Evolutionary conservation across 1,139 yeast species (phyloP).

Genomic region (Taphrina sp.): DNA sequence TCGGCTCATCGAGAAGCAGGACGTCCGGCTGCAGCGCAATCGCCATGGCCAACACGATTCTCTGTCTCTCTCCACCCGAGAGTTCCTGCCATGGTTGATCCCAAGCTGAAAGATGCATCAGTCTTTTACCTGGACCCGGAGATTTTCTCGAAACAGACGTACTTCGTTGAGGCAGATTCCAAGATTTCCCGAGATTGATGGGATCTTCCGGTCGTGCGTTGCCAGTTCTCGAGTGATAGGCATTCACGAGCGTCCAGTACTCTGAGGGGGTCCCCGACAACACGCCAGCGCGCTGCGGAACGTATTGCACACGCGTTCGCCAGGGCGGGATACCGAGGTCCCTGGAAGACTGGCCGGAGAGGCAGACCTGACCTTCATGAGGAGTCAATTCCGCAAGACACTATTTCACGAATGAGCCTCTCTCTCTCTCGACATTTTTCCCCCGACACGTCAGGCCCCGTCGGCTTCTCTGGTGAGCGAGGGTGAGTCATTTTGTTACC

Average conservation of each 20-base stretch:
- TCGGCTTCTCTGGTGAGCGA: too few relatives aligned
- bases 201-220: too few relatives aligned
- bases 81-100: constrained; percentile 67
- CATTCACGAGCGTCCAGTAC: constrained; percentile 72
- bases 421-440: too few relatives aligned
- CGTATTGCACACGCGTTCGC: constrained; percentile 77
- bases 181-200: too few relatives aligned
- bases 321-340: too few relatives aligned
- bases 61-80: constrained; percentile 80
- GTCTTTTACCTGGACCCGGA: constrained; percentile 82
- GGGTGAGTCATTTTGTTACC: too few relatives aligned
- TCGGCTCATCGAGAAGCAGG: constrained; percentile 72
- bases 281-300: constrained; percentile 85
- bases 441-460: too few relatives aligned
- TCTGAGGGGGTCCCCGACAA: constrained; percentile 85
- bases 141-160: constrained; percentile 67
- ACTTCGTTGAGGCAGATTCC: constrained; percentile 55
- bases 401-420: too few relatives aligned
- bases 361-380: too few relatives aligned
- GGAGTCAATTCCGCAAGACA: too few relatives aligned
- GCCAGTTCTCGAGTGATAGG: too few relatives aligned
- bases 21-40: constrained; percentile 61
- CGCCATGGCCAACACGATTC: constrained; percentile 74
- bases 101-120: constrained; percentile 66
- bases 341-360: too few relatives aligned